Evolutionary conservation across 176 grass and related monocot genomes (phyloP).

Genomic region (Raddia guianensis): DNA sequence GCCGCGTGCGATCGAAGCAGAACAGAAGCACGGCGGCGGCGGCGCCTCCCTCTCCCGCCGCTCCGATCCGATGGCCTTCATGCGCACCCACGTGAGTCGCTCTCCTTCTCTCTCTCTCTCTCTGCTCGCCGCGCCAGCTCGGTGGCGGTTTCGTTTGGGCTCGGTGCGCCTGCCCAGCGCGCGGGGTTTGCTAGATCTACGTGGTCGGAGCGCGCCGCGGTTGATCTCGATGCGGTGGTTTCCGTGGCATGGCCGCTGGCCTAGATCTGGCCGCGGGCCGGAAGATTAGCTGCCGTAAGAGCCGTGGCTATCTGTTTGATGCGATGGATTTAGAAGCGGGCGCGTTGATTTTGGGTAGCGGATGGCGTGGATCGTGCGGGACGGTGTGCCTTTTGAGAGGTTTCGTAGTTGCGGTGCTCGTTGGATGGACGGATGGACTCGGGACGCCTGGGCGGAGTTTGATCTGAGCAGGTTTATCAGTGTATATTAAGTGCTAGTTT

Average conservation of each 20-base stretch:
- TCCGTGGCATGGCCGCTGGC: not conserved
- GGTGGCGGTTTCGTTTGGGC: not conserved
- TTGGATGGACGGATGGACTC: not conserved
- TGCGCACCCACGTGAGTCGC: conserved; percentile 55
- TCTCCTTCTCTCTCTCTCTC: not conserved
- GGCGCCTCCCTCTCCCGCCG: not conserved
- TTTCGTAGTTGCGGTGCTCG: not conserved
- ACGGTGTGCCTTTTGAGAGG: not conserved
- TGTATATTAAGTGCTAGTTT: not conserved
- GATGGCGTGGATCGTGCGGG: not conserved
- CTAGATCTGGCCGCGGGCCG: conserved; percentile 3
- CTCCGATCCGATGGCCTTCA: conserved; percentile 53
- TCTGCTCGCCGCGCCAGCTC: not conserved
- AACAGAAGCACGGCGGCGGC: not conserved
- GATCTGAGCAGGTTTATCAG: not conserved
- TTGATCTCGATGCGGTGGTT: not conserved
- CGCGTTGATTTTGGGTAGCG: not conserved
- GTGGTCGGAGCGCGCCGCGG: not conserved
- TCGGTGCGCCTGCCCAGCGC: not conserved
- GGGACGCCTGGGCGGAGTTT: not conserved
- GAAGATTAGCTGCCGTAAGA: not conserved
- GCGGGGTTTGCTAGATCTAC: conserved; percentile 40
- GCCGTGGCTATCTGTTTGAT: not conserved
- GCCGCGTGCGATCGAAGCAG: conserved; percentile 54
- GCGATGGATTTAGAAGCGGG: not conserved